Base-by-base conservation (phyloP, 2,329 filamentous ascomycete species). In the Aspergillus ochraceoroseus region DNA sequence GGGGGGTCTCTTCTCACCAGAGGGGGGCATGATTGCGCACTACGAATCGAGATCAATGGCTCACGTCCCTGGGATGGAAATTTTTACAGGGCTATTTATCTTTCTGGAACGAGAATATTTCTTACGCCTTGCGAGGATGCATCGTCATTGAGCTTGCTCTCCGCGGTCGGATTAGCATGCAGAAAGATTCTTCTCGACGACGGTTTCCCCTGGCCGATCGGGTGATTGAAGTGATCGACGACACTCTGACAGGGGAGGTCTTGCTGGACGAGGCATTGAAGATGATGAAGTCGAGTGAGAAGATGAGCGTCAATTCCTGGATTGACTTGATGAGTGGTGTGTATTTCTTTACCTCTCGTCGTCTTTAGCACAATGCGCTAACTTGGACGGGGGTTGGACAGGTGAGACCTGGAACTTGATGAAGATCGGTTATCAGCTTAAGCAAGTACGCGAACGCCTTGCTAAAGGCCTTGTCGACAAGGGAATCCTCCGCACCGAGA, bases 71-170 rank as follows among this genome's bases (percentile, higher is more conserved):
- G 31, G 31, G 2, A 28, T 12, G 19, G 17, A 46, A 15, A 20
- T 43, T 26, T 8, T 39, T 46, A 38, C 62, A 95, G 88, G 92
- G 92, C 52, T 96, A 98, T 64, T 81, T 98, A 49, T 96, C 90
- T 19, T 98, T 98, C 70, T 98, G 92, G 92, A 98, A 98, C 70
- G 92, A 98, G 70, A 98, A 98, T 71, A 98, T 98, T 61, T 95
- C 89, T 46, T 98, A 98, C 66, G 92, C 92, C 52, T 77, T 98
- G 48, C 83, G 92, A 65, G 92, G 92, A 62, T 98, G 92, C 70
- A 98, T 98, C 64, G 92, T 98, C 54, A 87, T 96, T 67, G 92
- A 98, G 70, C 74, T 98, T 57, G 92, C 92, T 49, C 94, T 98
- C 70, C 79, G 92, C 51, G 92, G 92, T 61, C 85, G 92, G 56